A percentile compares a stretch with the other conserved stretches of the same genome.
Evolutionary conservation across 2,329 filamentous ascomycete genomes (phyloP).

Genomic region (Akanthomyces dipterigenus): DNA sequence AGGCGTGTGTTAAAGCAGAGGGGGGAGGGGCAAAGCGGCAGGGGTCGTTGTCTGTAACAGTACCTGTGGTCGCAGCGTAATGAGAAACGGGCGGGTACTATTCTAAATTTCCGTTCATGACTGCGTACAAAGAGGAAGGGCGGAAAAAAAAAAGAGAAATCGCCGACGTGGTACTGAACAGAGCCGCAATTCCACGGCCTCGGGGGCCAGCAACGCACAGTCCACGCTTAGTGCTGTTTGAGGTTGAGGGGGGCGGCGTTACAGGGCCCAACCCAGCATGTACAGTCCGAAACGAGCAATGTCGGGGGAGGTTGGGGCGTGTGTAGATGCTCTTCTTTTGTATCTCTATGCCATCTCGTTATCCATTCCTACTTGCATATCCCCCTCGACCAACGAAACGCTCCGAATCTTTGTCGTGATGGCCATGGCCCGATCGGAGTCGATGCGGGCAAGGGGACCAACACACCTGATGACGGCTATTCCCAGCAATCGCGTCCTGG

Average conservation of each 20-base stretch:
- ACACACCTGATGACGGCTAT: not conserved
- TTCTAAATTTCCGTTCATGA: too few relatives aligned
- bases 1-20: not conserved
- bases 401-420: not conserved
- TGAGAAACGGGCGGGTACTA: not conserved
- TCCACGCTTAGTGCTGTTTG: constrained; percentile 2
- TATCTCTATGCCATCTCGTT: too few relatives aligned
- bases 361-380: not conserved
- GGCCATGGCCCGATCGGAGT: not conserved
- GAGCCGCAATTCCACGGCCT: not conserved
- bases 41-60: not conserved
- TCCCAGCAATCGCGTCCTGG: not conserved
- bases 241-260: not conserved
- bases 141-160: not conserved
- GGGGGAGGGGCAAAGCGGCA: not conserved
- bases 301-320: not conserved
- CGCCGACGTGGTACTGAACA: not conserved
- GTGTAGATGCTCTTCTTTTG: too few relatives aligned
- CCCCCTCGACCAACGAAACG: not conserved
- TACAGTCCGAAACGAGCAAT: constrained; percentile 2
- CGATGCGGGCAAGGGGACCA: not conserved
- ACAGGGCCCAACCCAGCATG: not conserved
- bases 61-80: not conserved
- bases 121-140: too few relatives aligned
- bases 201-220: not conserved